phyloP scores from a whole-genome alignment of 495 filamentous ascomycete genomes.

The Neurospora tetraspora region DNA sequence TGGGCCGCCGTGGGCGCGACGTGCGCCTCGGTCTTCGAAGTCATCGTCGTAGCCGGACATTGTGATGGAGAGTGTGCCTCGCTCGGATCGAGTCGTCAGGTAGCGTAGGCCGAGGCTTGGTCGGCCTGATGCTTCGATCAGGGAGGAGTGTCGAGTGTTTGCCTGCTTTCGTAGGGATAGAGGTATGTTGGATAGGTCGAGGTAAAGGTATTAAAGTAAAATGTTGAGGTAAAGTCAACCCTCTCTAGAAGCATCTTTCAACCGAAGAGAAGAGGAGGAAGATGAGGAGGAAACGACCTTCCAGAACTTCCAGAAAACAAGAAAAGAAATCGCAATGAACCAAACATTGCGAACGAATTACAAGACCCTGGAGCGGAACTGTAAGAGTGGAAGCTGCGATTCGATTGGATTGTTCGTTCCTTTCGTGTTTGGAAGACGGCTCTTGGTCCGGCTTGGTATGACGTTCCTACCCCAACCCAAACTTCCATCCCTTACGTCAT shows the following conservation, averaged over 20 bases:
- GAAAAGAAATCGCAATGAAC: background rate
- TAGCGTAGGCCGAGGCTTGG: background rate
- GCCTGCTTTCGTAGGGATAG: background rate
- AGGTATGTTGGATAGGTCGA: background rate
- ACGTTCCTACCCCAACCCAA: background rate
- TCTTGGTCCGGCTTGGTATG: background rate
- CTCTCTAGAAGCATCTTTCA: background rate
- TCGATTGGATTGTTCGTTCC: background rate
- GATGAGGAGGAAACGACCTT: background rate
- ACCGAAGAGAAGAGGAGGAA: background rate
- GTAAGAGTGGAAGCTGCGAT: background rate
- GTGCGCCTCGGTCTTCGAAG: constrained; percentile 36
- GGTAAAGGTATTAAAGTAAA: background rate
- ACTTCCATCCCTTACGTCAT: background rate
- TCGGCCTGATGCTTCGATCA: background rate
- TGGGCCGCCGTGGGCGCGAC: constrained; percentile 37
- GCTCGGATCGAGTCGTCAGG: background rate
- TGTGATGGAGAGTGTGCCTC: background rate
- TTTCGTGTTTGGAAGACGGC: background rate
- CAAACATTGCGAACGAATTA: background rate
- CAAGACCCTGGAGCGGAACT: too few species aligned
- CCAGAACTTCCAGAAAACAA: background rate
- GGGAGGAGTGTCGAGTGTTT: background rate
- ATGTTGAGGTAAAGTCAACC: background rate
- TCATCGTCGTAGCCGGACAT: constrained; percentile 18